Base-by-base conservation (phyloP, 2,329 filamentous ascomycete genomes). In the Aspergillus cejpii region DNA sequence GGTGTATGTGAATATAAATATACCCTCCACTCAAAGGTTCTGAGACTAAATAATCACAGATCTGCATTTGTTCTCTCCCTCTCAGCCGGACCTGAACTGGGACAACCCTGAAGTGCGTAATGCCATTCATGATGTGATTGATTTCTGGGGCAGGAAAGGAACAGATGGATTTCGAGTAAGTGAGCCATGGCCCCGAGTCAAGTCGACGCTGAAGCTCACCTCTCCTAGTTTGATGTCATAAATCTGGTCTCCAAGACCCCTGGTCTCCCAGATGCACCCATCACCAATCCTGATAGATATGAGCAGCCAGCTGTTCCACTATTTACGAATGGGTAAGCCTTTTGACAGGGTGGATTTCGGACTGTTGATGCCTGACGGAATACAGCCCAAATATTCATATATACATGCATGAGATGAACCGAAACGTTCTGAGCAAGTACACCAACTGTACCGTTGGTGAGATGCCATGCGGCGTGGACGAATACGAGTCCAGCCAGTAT, bases 1-100 rank as follows among this genome's bases (percentile, higher is more conserved):
- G 84, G 60, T 87, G 48, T 50, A 47, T 17, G 50, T 43, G n/a
- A n/a, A n/a, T n/a, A n/a, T 15, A 5, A 26, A 12, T 6, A n/a
- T 20, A 3, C 2, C 17, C 2, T 37, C 11, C 5, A 33, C n/a
- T 12, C 26, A 8, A 34, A 34, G 10, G 31, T 8, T 12, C 10
- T 20, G 14, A 37, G 12, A 27, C 19, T 34, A 10, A 39, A 8
- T 14, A n/a, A 21, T 41, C 14, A 29, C 31, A 50, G 50, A 85
- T 56, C 74, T 88, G 0, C 79, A 83, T 49, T 72, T 90, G 11
- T 90, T 87, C 62, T 78, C 81, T 5, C 74, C 76, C 6, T 78
- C 84, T 49, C 85, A 89, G 62, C 85, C 85, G 0, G 86, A 90
- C 54, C 71, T 90, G n/a, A 90, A 90, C 63, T 90, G 84, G 84